Conservation (phyloP, 768 basidiomycete genomes). For the Suillus subalutaceus region DNA sequence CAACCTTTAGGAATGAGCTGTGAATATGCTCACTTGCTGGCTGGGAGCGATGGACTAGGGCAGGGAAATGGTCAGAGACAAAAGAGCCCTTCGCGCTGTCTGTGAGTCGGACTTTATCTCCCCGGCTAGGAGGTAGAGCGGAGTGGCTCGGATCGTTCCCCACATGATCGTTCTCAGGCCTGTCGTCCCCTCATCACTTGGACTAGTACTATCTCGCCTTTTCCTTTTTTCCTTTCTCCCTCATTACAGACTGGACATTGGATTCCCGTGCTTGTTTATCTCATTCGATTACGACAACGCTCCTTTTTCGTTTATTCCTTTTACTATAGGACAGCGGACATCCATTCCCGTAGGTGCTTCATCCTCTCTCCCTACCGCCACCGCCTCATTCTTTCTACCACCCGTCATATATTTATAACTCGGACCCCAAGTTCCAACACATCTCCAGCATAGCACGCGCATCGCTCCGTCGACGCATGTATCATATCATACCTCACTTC, state of each 20-base stretch:
- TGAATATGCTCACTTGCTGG: neutral
- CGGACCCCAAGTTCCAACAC: neutral
- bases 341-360: neutral
- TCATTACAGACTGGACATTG: neutral
- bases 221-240: neutral
- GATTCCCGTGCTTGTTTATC: neutral
- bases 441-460: neutral
- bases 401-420: neutral
- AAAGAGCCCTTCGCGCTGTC: neutral
- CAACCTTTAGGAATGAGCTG: neutral
- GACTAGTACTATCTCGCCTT: neutral
- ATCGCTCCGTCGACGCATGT: neutral
- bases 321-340: neutral
- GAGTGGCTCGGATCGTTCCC: neutral
- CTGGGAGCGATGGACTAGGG: neutral
- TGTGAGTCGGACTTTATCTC: neutral
- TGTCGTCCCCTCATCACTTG: neutral
- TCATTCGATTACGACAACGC: neutral
- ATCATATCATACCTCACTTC: slow-evolving; percentile 9
- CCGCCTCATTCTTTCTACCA: neutral
- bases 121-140: neutral
- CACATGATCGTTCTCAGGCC: neutral
- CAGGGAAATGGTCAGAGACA: neutral
- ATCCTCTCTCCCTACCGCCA: neutral
- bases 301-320: neutral